Conservation (phyloP, 192 early-diverging fungal genomes). For the Tieghemiomyces parasiticus region DNA sequence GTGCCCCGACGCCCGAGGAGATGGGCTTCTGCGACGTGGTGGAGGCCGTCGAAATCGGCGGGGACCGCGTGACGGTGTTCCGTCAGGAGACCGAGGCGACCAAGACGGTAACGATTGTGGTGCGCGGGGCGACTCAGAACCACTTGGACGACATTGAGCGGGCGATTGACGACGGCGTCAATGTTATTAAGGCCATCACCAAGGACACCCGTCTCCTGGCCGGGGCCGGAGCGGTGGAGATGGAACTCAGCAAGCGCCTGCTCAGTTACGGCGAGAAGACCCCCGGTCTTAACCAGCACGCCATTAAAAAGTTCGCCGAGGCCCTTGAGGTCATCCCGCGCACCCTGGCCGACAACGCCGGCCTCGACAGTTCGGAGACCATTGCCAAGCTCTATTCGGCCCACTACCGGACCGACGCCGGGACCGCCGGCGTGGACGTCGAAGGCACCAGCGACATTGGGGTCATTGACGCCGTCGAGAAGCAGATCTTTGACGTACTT, state of each 20-base stretch:
- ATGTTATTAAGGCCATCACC: slow-evolving; percentile 83
- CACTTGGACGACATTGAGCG: slow-evolving; percentile 93
- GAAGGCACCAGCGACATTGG: too few relatives aligned
- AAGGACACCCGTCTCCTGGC: slow-evolving; percentile 73
- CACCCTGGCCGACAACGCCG: slow-evolving; percentile 88
- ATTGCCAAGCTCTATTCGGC: slow-evolving; percentile 86
- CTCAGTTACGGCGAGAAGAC: slow-evolving; percentile 72
- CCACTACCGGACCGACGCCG: slow-evolving; percentile 50
- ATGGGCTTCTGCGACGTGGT: slow-evolving; percentile 97
- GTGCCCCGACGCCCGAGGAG: slow-evolving; percentile 89
- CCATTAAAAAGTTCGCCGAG: slow-evolving; percentile 90
- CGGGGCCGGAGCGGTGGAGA: slow-evolving; percentile 89
- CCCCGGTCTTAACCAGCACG: slow-evolving; percentile 88
- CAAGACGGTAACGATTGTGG: slow-evolving; percentile 86
- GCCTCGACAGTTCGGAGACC: slow-evolving; percentile 84
- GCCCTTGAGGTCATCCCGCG: slow-evolving; percentile 88
- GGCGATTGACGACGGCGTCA: slow-evolving; percentile 95
- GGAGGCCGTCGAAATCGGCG: slow-evolving; percentile 91
- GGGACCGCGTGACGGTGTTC: slow-evolving; percentile 95
- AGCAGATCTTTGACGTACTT: slow-evolving; percentile 65
- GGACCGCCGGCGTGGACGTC: slow-evolving; percentile 64
- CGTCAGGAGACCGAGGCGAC: slow-evolving; percentile 51
- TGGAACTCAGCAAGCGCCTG: slow-evolving; percentile 76
- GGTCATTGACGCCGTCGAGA: slow-evolving; percentile 50
- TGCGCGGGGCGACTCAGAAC: slow-evolving; percentile 93